Evolutionary conservation across 2,329 filamentous ascomycete genomes (phyloP).

Genomic region (Cytospora piceae): DNA sequence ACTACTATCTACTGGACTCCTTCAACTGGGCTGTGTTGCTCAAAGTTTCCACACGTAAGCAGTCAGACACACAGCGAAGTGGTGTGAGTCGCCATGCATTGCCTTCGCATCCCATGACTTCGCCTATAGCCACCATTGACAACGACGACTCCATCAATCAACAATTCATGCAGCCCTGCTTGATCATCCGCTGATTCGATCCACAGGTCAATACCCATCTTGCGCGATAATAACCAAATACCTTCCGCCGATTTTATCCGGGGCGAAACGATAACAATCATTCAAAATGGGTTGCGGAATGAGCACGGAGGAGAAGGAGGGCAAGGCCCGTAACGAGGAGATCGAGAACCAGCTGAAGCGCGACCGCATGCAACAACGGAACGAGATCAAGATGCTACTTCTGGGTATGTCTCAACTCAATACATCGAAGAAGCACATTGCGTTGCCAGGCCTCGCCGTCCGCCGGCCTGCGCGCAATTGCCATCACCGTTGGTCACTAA

Average conservation of each 20-base stretch:
- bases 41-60: conserved; percentile 17
- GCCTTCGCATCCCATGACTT: neutral
- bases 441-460: neutral
- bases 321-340: conserved; percentile 99
- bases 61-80: conserved; percentile 1
- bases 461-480: neutral
- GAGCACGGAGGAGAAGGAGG: conserved; percentile 99
- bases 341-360: conserved; percentile 99
- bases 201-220: neutral
- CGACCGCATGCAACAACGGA: conserved; percentile 98
- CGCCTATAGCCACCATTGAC: neutral
- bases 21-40: conserved; percentile 12
- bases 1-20: conserved; percentile 4
- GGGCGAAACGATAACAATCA: conserved; percentile 37
- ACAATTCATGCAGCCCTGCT: neutral
- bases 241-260: conserved; percentile 7
- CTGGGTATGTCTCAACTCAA: conserved; percentile 69
- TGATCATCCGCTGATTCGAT: neutral
- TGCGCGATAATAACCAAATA: conserved; percentile 2
- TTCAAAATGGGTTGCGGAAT: conserved; percentile 98
- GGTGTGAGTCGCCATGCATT: neutral
- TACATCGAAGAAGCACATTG: neutral
- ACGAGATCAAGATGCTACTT: conserved; percentile 99
- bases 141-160: conserved; percentile 1
- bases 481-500: conserved; percentile 27